Evolutionary conservation across 768 basidiomycete species (phyloP), one percentile per base, ranked within the genome.

Genomic region (Lentinula detonsa): DNA sequence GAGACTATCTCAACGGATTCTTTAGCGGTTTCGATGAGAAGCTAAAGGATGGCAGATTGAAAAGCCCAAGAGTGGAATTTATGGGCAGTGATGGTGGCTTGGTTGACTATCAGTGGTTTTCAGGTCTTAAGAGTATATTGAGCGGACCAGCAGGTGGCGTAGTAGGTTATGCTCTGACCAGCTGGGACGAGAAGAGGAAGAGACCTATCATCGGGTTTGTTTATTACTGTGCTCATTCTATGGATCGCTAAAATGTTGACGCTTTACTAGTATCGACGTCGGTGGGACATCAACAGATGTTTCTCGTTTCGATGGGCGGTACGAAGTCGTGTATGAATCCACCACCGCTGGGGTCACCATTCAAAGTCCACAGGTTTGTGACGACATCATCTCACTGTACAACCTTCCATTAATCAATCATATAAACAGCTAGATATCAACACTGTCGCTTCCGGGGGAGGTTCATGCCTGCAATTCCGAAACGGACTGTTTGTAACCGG

Each of bases 231-330:
- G 21, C 52, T 65, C 21, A 9, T 46, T 54, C 18, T 48, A 4
- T 3, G 1, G 5, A 39, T 40, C 62, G 5, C 13, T 43, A 28
- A 28, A 55, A 18, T 34, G 59, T 58, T 61, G 40, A 28, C 33
- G 15, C 23, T 10, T 18, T 18, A 21, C 21, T 52, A 94, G 92
- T 6, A 75, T 95, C 61, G 93, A 95, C 64, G 90, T 95, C n/a
- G 94, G 95, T 4, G 95, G 95, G 13, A 98, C 96, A 0, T 93
- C 91, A 0, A 97, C 95, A 0, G 95, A 98, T 68, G 95, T 97
- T 2, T 96, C 94, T 5, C 85, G 96, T 37, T 98, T 89, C 69
- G 90, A 90, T 16, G 96, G 95, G 0, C 80, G 89, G 35, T 95
- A 94, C 68, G 95, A 98, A 70, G 81, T 93, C 16, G 93, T 96